Evolutionary conservation across 2,329 filamentous ascomycete genomes (phyloP).

Genomic region (Fusarium virguliforme): DNA sequence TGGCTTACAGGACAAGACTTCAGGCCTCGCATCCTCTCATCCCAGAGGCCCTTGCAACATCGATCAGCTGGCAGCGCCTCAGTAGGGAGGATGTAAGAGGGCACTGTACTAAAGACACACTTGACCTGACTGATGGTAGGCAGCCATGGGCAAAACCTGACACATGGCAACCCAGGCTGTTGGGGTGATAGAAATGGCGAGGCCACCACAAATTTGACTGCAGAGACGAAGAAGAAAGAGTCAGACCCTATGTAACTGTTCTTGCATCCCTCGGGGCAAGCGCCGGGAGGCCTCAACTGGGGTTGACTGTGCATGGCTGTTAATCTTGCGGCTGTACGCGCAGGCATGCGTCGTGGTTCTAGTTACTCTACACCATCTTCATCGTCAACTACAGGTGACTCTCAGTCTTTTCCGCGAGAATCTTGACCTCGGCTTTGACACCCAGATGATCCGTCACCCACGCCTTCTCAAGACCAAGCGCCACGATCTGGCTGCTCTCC

Average conservation of each 20-base stretch:
- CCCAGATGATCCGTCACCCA: conserved; percentile 69
- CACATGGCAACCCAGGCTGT: conserved; percentile 8
- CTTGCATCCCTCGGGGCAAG: conserved; percentile 3
- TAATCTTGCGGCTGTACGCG: neutral
- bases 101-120: no score
- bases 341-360: neutral
- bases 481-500: conserved; percentile 51
- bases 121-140: no score
- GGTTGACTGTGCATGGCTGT: neutral
- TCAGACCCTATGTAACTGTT: no score
- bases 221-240: no score
- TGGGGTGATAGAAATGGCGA: conserved; percentile 1
- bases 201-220: no score
- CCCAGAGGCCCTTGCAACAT: neutral
- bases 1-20: conserved; percentile 16
- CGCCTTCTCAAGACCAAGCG: conserved; percentile 56
- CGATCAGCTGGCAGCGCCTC: neutral
- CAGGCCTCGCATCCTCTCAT: conserved; percentile 10
- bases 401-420: conserved; percentile 13
- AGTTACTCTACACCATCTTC: neutral
- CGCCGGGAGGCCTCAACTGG: neutral
- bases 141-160: neutral
- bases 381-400: conserved; percentile 21
- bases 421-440: conserved; percentile 33
- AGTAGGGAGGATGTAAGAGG: neutral